Evolutionary conservation across 129 eudicot species (phyloP).

Genomic region (Mikania micrantha): DNA sequence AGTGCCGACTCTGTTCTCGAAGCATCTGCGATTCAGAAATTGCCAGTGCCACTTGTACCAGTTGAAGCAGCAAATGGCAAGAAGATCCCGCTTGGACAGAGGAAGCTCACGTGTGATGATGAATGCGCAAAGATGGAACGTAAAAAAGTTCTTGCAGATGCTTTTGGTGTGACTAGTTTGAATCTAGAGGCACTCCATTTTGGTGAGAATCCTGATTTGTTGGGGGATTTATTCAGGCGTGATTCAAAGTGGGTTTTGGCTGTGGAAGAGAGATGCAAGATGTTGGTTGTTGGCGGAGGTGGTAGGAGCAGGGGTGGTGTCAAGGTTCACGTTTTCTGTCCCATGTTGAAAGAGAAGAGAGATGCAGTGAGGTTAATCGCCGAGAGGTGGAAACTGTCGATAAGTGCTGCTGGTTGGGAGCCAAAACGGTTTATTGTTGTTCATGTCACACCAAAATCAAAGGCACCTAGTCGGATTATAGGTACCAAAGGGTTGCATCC

Average conservation of each 20-base stretch:
- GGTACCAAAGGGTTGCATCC: conserved; percentile 54
- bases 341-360: conserved; percentile 79
- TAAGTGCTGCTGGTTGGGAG: conserved; percentile 91
- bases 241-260: conserved; percentile 88
- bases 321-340: conserved; percentile 82
- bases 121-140: conserved; percentile 82
- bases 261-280: conserved; percentile 87
- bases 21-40: conserved; percentile 67
- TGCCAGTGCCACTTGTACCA: conserved; percentile 72
- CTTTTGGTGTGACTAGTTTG: conserved; percentile 67
- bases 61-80: conserved; percentile 59
- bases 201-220: conserved; percentile 66
- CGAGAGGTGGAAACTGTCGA: conserved; percentile 84
- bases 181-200: conserved; percentile 75
- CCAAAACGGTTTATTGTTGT: conserved; percentile 75
- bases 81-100: conserved; percentile 80
- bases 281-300: conserved; percentile 71
- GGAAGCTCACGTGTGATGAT: conserved; percentile 85
- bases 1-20: conserved; percentile 59
- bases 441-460: conserved; percentile 80
- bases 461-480: conserved; percentile 76
- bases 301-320: conserved; percentile 67
- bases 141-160: conserved; percentile 84
- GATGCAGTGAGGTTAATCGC: conserved; percentile 86
- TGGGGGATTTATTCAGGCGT: conserved; percentile 66